A percentile compares a stretch with the other conserved stretches of the same genome.
Evolutionary conservation across 2,329 filamentous ascomycete genomes (phyloP).

Genomic region (Tolypocladium nubicola): DNA sequence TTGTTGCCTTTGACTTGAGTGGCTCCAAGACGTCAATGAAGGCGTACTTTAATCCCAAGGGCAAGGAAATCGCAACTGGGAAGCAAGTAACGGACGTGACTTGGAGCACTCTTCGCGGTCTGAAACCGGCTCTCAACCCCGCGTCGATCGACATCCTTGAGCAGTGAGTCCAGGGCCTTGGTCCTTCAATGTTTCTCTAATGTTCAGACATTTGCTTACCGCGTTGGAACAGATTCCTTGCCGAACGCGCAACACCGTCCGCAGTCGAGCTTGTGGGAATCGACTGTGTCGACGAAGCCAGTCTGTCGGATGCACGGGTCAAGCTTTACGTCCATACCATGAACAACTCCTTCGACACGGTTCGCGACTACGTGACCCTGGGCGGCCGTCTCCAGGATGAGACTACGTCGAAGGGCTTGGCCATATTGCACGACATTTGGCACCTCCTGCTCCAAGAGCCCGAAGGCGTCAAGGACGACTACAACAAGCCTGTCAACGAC

Average conservation of each 20-base stretch:
- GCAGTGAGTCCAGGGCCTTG: conserved; percentile 1
- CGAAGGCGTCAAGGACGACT: conserved; percentile 4
- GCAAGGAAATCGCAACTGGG: conserved; percentile 4
- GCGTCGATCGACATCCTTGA: conserved; percentile 3
- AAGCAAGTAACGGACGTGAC: background rate
- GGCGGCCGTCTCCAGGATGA: conserved; percentile 5
- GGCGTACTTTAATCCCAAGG: conserved; percentile 5
- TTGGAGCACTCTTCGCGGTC: conserved; percentile 1
- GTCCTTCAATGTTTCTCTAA: background rate
- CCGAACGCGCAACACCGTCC: background rate
- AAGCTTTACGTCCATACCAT: conserved; percentile 6
- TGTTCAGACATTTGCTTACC: background rate
- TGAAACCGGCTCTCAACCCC: conserved; percentile 3
- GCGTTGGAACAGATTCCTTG: conserved; percentile 1
- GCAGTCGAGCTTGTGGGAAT: conserved; percentile 4
- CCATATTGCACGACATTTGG: conserved; percentile 4
- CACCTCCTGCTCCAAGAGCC: conserved; percentile 7
- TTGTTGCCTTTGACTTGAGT: conserved; percentile 5
- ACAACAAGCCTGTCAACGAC: conserved; percentile 4
- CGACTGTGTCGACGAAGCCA: conserved; percentile 5
- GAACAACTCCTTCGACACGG: conserved; percentile 7
- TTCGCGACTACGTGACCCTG: conserved; percentile 5
- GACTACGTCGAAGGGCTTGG: conserved; percentile 1
- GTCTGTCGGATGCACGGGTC: conserved; percentile 4
- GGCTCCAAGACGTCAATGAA: conserved; percentile 4